Percentiles rank a stretch among this genome's conserved stretches.
phyloP scores from a whole-genome alignment of 2,329 filamentous ascomycete genomes.

The Pseudocercospora musae region DNA sequence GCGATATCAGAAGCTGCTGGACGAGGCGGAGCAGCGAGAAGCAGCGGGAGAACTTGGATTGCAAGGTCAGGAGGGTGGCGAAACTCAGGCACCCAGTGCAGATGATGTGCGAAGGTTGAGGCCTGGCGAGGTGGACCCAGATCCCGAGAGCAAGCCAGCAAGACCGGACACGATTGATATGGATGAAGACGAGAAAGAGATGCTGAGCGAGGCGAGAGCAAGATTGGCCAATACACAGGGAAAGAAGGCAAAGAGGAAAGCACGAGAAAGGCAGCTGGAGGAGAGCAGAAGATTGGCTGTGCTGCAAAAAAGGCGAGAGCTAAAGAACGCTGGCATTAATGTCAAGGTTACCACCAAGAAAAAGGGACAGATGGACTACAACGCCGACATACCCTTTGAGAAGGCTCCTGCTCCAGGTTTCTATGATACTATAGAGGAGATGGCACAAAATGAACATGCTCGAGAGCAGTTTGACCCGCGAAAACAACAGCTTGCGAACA shows the following conservation, averaged over 20 bases:
- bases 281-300: constrained; percentile 87
- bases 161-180: constrained; percentile 95
- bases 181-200: constrained; percentile 98
- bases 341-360: constrained; percentile 91
- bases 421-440: constrained; percentile 86
- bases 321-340: constrained; percentile 97
- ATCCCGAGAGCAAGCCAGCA: constrained; percentile 93
- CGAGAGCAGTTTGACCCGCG: constrained; percentile 84
- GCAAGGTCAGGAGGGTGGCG: constrained; percentile 79
- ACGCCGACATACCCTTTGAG: constrained; percentile 97
- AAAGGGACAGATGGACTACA: constrained; percentile 98
- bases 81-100: constrained; percentile 81
- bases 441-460: constrained; percentile 75
- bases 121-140: constrained; percentile 93
- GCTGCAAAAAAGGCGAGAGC: constrained; percentile 89
- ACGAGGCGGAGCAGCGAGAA: constrained; percentile 91
- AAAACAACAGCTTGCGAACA: constrained; percentile 85
- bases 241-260: constrained; percentile 98
- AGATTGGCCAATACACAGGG: constrained; percentile 96
- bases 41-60: constrained; percentile 70
- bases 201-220: constrained; percentile 95
- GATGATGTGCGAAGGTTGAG: constrained; percentile 81
- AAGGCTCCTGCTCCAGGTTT: constrained; percentile 86
- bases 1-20: constrained; percentile 91
- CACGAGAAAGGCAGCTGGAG: constrained; percentile 89